Evolutionary conservation across 352 stramenopile genomes (phyloP), one percentile per base, ranked within the genome.

Genomic region (Pythium vanterpoolii): DNA sequence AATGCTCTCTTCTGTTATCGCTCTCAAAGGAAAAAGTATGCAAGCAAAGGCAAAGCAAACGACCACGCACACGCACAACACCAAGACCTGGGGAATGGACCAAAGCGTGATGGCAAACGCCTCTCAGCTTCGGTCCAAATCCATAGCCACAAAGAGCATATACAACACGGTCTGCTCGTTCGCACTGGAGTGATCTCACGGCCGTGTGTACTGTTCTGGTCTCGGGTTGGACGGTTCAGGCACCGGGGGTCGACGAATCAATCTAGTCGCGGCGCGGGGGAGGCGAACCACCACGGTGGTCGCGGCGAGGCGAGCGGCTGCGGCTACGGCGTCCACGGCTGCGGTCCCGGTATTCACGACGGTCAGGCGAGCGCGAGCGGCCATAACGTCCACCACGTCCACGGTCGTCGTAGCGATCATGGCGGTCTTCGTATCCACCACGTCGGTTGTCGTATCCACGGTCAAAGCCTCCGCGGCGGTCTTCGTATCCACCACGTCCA

Each of bases 261-360:
- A 36, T 53, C 84, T 86, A 84, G 49, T 86, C 73, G 64, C 74
- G 73, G 65, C 74, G 74, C 63, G 72, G 59, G 28, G 65, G 64
- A 33, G 74, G 66, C 21, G 71, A 77, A 13, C 55, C 56, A 53
- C 68, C 75, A 26, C 49, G 53, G 56, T 57, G 42, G 44, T 60
- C 60, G 26, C 70, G 73, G 23, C 65, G 69, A n/a, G 74, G 74
- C 19, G 74, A 85, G 54, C 68, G 65, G 58, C 74, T 83, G 65
- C 71, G 65, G 36, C 59, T 68, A n/a, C 69, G 73, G 50, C 75
- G 72, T 55, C 72, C 65, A 50, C 76, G 73, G 43, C 64, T 77
- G 34, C 68, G 74, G 47, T 76, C 71, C 42, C 72, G 56, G 50
- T 74, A 63, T 24, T 77, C 66, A 49, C 66, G 64, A 28, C 57